Conservation (phyloP, 768 basidiomycete species). For the Terana coerulea region DNA sequence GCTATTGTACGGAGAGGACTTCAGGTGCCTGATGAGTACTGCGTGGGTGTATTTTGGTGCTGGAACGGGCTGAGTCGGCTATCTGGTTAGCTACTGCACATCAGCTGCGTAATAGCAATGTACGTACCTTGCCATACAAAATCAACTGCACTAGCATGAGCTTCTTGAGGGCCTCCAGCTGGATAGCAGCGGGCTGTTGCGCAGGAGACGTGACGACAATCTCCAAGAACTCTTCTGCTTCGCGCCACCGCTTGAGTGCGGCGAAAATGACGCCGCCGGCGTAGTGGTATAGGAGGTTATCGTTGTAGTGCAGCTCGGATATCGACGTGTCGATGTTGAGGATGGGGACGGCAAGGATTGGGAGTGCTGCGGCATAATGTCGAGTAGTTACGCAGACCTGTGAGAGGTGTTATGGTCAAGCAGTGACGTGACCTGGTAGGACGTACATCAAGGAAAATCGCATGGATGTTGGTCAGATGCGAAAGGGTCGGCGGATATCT, state of each 20-base stretch:
- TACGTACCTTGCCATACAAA: constrained; percentile 61
- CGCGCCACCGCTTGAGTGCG: constrained; percentile 59
- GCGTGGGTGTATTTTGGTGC: constrained; percentile 74
- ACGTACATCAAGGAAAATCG: constrained; percentile 53
- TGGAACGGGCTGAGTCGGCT: background rate
- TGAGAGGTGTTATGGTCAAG: background rate
- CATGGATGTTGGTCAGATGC: constrained; percentile 68
- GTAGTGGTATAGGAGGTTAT: constrained; percentile 85
- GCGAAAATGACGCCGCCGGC: constrained; percentile 66
- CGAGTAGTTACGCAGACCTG: constrained; percentile 57
- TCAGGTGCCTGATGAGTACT: constrained; percentile 55
- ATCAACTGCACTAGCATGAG: constrained; percentile 76
- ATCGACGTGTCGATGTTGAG: constrained; percentile 54
- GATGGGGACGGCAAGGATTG: constrained; percentile 60
- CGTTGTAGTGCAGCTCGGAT: constrained; percentile 72
- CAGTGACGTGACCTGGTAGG: background rate
- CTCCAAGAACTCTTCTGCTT: constrained; percentile 78
- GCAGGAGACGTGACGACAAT: constrained; percentile 55
- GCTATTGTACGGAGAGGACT: constrained; percentile 58
- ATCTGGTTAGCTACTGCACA: background rate
- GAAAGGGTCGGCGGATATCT: constrained; percentile 57
- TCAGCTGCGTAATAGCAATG: background rate
- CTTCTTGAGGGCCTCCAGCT: constrained; percentile 87
- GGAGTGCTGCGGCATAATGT: constrained; percentile 54
- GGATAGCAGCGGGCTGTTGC: constrained; percentile 60